Evolutionary conservation across 2,329 filamentous ascomycete species (phyloP), one percentile per base, ranked within the genome.

Genomic region (Amauroascus verrucosus): DNA sequence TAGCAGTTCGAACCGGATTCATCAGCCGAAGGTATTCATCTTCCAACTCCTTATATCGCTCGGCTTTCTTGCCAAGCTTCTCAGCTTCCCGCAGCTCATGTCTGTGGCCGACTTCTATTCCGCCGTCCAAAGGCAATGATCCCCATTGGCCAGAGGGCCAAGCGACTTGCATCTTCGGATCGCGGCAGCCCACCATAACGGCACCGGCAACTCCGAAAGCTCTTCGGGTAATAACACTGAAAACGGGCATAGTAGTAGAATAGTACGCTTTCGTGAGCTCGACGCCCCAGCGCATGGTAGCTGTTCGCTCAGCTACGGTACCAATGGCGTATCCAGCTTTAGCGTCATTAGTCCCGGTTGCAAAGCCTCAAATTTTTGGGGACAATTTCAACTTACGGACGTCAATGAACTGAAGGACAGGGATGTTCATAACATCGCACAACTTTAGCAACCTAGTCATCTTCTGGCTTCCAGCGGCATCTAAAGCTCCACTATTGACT

Each of bases 81-180:
- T 76, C 74, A 26, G 77, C 77, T 57, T 79, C 74, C 55, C 74
- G 77, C 55, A 84, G 63, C 58, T 84, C 81, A 53, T 77, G 76
- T 1, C 77, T 72, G 65, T 84, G 81, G 0, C 75, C 80, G 7
- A 82, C 81, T 59, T 84, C 80, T 32, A 84, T 83, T 0, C 81
- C 81, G 1, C 81, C 82, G 51, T 82, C 79, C 0, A 84, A 67
- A 0, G 82, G 81, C 4, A 84, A 63, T 11, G 75, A 80, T 0
- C 80, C 80, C 79, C 80, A 84, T 58, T 80, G 73, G 0, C 81
- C 80, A 33, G 74, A 78, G 0, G 81, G 82, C 81, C 82, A 84
- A 5, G 79, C 79, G 11, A 84, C 74, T 44, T 80, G 74, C 71
- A 78, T 77, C 28, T 77, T 70, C 0, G 81, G 81, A 53, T 83